phyloP scores from a whole-genome alignment of 306 rosid species.

The Phaseolus lunatus region DNA sequence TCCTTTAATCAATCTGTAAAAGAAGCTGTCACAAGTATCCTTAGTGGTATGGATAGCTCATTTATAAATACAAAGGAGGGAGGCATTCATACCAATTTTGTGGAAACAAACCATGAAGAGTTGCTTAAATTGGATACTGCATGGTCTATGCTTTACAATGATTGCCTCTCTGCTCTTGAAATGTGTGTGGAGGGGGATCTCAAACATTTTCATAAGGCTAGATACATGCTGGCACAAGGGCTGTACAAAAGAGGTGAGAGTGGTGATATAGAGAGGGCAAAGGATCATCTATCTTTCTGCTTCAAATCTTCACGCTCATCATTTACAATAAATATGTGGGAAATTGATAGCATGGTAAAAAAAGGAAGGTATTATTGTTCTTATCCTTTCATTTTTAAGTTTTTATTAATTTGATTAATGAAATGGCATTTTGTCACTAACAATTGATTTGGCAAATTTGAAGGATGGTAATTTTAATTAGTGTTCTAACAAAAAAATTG shows the following conservation, averaged over 20 bases:
- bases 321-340: slow-evolving; percentile 99
- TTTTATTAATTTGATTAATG: slow-evolving; percentile 16
- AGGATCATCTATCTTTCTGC: slow-evolving; percentile 97
- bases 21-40: slow-evolving; percentile 63
- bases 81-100: slow-evolving; percentile 47
- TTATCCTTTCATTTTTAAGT: slow-evolving; percentile 34
- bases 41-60: slow-evolving; percentile 54
- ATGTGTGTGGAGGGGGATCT: slow-evolving; percentile 97
- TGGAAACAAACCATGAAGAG: slow-evolving; percentile 64
- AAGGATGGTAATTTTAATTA: neutral
- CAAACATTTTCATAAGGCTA: slow-evolving; percentile 97
- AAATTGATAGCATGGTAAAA: slow-evolving; percentile 91
- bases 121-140: slow-evolving; percentile 64
- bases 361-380: slow-evolving; percentile 79
- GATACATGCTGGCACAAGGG: slow-evolving; percentile 96
- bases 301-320: slow-evolving; percentile 97
- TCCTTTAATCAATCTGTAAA: slow-evolving; percentile 67
- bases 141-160: slow-evolving; percentile 84
- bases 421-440: slow-evolving; percentile 8
- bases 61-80: slow-evolving; percentile 49
- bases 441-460: slow-evolving; percentile 10
- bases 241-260: slow-evolving; percentile 76
- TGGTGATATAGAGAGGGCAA: slow-evolving; percentile 83
- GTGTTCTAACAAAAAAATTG: neutral
- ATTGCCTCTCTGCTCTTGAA: slow-evolving; percentile 91